Percentiles rank a stretch among this genome's conserved stretches.
phyloP scores from a whole-genome alignment of 2,329 filamentous ascomycete species.

The Teratosphaeriaceae sp. region DNA sequence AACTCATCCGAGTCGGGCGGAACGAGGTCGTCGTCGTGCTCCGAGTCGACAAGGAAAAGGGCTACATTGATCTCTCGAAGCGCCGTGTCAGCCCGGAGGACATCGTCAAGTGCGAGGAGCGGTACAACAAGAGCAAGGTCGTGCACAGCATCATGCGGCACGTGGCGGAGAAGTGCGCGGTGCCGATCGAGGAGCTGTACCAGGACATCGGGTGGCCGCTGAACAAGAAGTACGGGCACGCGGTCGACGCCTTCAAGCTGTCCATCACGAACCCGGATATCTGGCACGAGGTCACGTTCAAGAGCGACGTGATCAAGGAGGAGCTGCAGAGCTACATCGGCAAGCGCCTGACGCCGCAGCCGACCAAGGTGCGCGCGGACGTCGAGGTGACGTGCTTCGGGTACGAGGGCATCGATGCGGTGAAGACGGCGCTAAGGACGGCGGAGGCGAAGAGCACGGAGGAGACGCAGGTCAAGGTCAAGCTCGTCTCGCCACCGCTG shows the following conservation, averaged over 20 bases:
- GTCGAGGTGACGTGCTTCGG: constrained; percentile 87
- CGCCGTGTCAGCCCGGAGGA: constrained; percentile 96
- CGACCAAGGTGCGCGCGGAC: constrained; percentile 97
- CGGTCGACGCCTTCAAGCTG: constrained; percentile 97
- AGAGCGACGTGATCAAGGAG: constrained; percentile 74
- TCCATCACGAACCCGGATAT: constrained; percentile 97
- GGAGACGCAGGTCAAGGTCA: constrained; percentile 94
- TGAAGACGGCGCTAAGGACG: constrained; percentile 85
- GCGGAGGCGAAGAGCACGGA: constrained; percentile 89
- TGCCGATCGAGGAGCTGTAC: constrained; percentile 91
- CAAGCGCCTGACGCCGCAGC: constrained; percentile 94
- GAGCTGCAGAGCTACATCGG: constrained; percentile 93
- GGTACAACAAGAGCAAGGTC: constrained; percentile 99
- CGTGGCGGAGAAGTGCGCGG: constrained; percentile 92
- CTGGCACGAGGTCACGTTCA: constrained; percentile 89
- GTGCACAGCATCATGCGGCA: constrained; percentile 99
- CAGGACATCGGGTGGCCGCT: constrained; percentile 93
- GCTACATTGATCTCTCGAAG: constrained; percentile 98
- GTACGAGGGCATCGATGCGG: constrained; percentile 96
- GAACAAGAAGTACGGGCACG: constrained; percentile 95
- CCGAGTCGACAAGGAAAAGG: constrained; percentile 98
- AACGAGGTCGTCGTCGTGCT: constrained; percentile 99
- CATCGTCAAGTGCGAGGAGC: constrained; percentile 96
- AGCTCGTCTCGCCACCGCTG: constrained; percentile 92
- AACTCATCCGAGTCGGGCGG: constrained; percentile 93